Evolutionary conservation across 106 monocot genomes (phyloP), one percentile per base, ranked within the genome.

Genomic region (Dendrobium catenatum): DNA sequence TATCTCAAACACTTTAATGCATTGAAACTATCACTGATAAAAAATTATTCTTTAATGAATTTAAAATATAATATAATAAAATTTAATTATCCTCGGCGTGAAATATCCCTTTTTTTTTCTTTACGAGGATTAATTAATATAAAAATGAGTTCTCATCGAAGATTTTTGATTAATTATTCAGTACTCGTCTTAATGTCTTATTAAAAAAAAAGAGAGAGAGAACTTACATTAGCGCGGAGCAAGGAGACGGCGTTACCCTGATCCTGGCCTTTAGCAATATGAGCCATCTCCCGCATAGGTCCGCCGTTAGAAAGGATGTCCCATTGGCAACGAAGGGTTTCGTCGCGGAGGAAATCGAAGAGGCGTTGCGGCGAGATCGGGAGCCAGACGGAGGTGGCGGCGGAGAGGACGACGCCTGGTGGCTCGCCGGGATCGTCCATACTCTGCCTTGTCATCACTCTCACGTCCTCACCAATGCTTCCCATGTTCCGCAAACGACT

Each of bases 211-310:
- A 46, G 4, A 4, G 5, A 9, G 9, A n/a, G 70, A 2, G 68
- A 4, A 77, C 91, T 82, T 80, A 91, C 93, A 72, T 81, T 89
- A 55, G 92, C 92, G 11, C 92, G 84, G 59, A 97, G 94, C 40
- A 96, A 87, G 17, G 90, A 89, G 78, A 97, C 94, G 22, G 92
- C 86, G 73, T 97, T 97, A 86, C 96, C 96, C 33, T 85, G 85
- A 20, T 92, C 82, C 68, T 89, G 92, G 17, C 96, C 96, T 79
- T 97, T 97, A 59, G 96, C 85, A 44, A 97, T 94, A 79, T 92
- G 92, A 5, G 94, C 89, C 90, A 97, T 89, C 88, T 94, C 92
- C 82, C 92, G 94, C 94, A 97, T 97, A 13, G 96, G 94, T 4
- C 85, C 94, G 49, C 96, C 96, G 55, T 97, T 94, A 68, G 91